Evolutionary conservation across 768 basidiomycete species (phyloP).

Genomic region (Erythrobasidium yunnanense): DNA sequence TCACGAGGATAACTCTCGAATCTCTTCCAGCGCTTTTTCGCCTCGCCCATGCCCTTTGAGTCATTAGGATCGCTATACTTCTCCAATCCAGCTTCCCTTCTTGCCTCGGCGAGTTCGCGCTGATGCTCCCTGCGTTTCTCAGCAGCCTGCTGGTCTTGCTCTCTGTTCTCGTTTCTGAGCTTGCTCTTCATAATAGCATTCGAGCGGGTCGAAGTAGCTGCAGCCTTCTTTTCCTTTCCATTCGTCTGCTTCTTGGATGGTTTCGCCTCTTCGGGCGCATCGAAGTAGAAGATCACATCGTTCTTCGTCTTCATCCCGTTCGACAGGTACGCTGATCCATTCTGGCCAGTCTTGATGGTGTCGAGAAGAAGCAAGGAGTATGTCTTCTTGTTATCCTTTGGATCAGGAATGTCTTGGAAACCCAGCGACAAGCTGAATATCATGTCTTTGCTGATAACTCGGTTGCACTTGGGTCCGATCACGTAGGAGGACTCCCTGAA

Average conservation of each 20-base stretch:
- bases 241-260: conserved; percentile 43
- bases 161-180: conserved; percentile 74
- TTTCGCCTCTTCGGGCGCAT: conserved; percentile 49
- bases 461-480: conserved; percentile 66
- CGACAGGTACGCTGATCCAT: conserved; percentile 48
- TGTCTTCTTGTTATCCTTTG: conserved; percentile 57
- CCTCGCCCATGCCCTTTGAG: conserved; percentile 60
- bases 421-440: conserved; percentile 73
- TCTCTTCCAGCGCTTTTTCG: conserved; percentile 85
- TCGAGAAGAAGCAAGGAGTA: conserved; percentile 82
- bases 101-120: conserved; percentile 59
- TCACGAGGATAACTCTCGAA: conserved; percentile 97
- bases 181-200: conserved; percentile 63
- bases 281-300: conserved; percentile 72
- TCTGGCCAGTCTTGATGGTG: conserved; percentile 65
- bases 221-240: conserved; percentile 47
- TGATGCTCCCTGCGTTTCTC: conserved; percentile 82
- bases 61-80: conserved; percentile 58
- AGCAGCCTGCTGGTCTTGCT: conserved; percentile 63
- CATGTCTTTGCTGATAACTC: conserved; percentile 66
- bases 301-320: conserved; percentile 73
- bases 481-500: conserved; percentile 81
- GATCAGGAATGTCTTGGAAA: conserved; percentile 69
- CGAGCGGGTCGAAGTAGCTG: conserved; percentile 36
- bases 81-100: conserved; percentile 69